Evolutionary conservation across 352 stramenopile genomes (phyloP).

Genomic region (Pythium dissotocum): DNA sequence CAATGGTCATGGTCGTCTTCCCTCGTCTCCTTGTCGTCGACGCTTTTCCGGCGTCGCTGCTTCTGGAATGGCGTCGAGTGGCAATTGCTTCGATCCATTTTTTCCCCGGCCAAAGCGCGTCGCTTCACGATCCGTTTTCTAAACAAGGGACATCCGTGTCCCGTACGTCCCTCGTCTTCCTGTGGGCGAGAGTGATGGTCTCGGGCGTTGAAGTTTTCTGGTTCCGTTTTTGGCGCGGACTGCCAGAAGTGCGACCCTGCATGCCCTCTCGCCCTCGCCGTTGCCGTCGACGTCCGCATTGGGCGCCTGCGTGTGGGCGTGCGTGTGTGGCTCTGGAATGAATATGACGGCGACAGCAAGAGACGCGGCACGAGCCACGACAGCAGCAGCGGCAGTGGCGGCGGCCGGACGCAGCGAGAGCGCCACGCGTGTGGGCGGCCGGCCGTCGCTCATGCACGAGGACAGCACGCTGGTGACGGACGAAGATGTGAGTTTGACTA

Average conservation of each 20-base stretch:
- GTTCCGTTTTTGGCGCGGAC: slow-evolving; percentile 15
- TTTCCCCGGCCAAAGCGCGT: neutral
- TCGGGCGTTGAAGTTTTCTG: slow-evolving; percentile 20
- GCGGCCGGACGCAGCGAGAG: slow-evolving; percentile 1
- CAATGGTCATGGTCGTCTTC: slow-evolving; percentile 37
- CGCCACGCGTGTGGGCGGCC: neutral
- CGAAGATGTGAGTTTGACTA: slow-evolving; percentile 47
- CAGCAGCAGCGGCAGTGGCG: neutral
- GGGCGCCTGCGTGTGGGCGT: neutral
- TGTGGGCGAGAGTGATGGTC: slow-evolving; percentile 10
- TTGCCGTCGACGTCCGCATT: neutral
- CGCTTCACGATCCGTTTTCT: neutral
- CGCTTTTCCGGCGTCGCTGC: slow-evolving; percentile 12
- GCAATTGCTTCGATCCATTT: neutral
- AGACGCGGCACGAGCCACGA: neutral
- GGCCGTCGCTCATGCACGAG: slow-evolving; percentile 35
- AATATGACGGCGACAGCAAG: slow-evolving; percentile 1
- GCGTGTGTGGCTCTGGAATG: neutral
- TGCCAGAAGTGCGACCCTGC: too few relatives aligned
- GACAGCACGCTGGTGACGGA: slow-evolving; percentile 55
- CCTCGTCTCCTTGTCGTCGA: neutral
- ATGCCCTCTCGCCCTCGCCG: neutral
- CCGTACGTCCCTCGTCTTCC: neutral
- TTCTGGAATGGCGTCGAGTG: slow-evolving; percentile 10
- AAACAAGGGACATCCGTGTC: slow-evolving; percentile 12